Conservation (phyloP, 352 stramenopile genomes). For the Globisporangium middletonii region DNA sequence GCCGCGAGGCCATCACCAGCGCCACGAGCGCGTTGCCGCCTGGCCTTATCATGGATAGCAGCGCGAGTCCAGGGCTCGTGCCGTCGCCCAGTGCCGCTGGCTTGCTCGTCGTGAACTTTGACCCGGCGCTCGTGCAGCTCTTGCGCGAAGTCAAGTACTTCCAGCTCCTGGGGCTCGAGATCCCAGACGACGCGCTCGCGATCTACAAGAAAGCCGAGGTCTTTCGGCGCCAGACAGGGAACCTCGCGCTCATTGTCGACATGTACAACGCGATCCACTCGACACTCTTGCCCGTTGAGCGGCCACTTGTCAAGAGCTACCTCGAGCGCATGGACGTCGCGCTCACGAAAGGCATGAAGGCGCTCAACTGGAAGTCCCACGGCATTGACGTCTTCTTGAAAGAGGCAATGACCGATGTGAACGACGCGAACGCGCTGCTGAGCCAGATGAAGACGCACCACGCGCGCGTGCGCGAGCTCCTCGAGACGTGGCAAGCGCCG, state of each 20-base stretch:
- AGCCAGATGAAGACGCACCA: constrained; percentile 87
- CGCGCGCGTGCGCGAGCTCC: constrained; percentile 63
- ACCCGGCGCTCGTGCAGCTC: constrained; percentile 85
- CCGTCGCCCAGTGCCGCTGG: constrained; percentile 5
- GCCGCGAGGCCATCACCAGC: constrained; percentile 22
- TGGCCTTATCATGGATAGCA: not conserved
- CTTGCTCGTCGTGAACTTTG: constrained; percentile 87
- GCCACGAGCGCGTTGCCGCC: not conserved
- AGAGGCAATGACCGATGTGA: constrained; percentile 85
- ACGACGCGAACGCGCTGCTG: constrained; percentile 83
- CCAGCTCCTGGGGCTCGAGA: constrained; percentile 81
- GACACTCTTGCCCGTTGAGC: constrained; percentile 85
- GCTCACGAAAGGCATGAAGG: constrained; percentile 84
- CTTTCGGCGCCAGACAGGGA: constrained; percentile 88
- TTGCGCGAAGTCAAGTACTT: constrained; percentile 95
- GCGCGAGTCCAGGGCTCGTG: constrained; percentile 4
- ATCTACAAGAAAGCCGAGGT: constrained; percentile 91
- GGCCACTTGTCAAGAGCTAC: constrained; percentile 82
- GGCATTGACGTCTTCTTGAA: constrained; percentile 91
- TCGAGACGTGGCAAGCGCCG: constrained; percentile 67
- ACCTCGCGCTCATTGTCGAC: constrained; percentile 90
- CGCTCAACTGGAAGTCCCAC: constrained; percentile 92
- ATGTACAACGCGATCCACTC: constrained; percentile 91
- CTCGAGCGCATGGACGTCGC: constrained; percentile 89
- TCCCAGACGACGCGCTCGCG: constrained; percentile 85